phyloP scores from a whole-genome alignment of 2,329 filamentous ascomycete genomes.

The Tolypocladium amazonense region DNA sequence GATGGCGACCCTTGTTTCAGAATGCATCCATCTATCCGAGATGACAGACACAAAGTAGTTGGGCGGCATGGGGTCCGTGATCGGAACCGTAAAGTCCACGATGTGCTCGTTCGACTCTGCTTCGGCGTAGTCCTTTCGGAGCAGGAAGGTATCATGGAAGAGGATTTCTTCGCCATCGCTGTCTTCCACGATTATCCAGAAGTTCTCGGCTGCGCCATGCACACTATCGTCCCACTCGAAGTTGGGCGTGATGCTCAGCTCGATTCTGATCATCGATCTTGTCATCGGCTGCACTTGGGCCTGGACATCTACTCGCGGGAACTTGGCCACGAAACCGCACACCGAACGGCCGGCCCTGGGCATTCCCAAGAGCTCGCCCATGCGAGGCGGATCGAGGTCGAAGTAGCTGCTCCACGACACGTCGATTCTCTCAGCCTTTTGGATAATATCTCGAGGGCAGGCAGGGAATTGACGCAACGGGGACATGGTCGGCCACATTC shows the following conservation, averaged over 20 bases:
- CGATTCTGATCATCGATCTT: conserved; percentile 80
- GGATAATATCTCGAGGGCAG: conserved; percentile 75
- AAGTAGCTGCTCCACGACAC: conserved; percentile 92
- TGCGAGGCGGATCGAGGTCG: conserved; percentile 88
- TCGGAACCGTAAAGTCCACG: conserved; percentile 91
- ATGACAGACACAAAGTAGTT: conserved; percentile 96
- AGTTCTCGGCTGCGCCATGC: conserved; percentile 81
- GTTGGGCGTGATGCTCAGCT: conserved; percentile 83
- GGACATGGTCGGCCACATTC: conserved; percentile 99
- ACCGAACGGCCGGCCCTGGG: conserved; percentile 80
- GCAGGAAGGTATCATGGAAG: conserved; percentile 86
- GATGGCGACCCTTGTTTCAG: conserved; percentile 84
- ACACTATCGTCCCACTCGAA: conserved; percentile 91
- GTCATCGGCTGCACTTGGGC: conserved; percentile 93
- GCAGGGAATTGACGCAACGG: conserved; percentile 81
- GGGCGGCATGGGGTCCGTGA: conserved; percentile 94
- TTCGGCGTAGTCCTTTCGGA: conserved; percentile 79
- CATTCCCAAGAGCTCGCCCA: conserved; percentile 89
- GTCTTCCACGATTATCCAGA: conserved; percentile 96
- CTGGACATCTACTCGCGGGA: conserved; percentile 84
- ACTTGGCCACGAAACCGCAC: conserved; percentile 80
- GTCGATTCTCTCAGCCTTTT: conserved; percentile 90
- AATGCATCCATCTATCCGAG: conserved; percentile 97
- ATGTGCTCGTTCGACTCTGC: conserved; percentile 86
- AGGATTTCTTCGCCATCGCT: conserved; percentile 94